Evolutionary conservation across 257 asterid species (phyloP).

Genomic region (Nicotiana undulata): DNA sequence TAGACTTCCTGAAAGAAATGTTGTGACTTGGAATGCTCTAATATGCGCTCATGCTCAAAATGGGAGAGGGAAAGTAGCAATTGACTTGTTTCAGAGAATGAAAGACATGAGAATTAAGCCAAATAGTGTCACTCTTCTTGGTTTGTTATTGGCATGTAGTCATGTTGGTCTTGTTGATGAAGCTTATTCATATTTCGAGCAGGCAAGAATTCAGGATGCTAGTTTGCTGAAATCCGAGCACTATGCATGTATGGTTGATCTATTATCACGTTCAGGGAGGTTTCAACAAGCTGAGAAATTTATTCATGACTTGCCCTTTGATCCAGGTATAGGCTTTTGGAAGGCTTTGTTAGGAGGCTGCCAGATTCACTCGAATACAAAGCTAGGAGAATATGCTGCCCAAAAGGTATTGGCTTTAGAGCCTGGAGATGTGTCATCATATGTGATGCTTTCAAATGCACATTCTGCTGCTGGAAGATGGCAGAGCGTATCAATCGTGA

Average conservation of each 20-base stretch:
- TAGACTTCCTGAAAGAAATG: conserved; percentile 31
- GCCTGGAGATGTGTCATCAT: conserved; percentile 78
- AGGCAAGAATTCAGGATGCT: conserved; percentile 28
- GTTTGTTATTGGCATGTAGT: conserved; percentile 58
- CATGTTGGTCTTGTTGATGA: conserved; percentile 66
- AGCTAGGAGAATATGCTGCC: conserved; percentile 55
- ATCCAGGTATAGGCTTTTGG: conserved; percentile 84
- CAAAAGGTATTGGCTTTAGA: conserved; percentile 50
- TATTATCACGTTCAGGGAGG: conserved; percentile 73
- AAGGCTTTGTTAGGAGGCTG: conserved; percentile 85
- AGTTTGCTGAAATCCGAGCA: conserved; percentile 52
- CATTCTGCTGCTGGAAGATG: conserved; percentile 79
- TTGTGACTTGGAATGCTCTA: conserved; percentile 81
- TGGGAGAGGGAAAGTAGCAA: conserved; percentile 53
- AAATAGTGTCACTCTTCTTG: conserved; percentile 61
- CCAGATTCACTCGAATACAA: conserved; percentile 48
- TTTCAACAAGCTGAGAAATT: conserved; percentile 56
- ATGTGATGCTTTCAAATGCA: conserved; percentile 83
- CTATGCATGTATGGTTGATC: conserved; percentile 72
- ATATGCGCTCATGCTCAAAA: conserved; percentile 83
- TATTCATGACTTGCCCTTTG: conserved; percentile 60
- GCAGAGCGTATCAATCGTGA: conserved; percentile 34
- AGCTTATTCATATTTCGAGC: conserved; percentile 46
- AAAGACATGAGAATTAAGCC: conserved; percentile 27
- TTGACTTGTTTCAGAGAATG: conserved; percentile 41